Evolutionary conservation across 2,329 filamentous ascomycete species (phyloP), one percentile per base, ranked within the genome.

Genomic region (Chaetomium sp.): DNA sequence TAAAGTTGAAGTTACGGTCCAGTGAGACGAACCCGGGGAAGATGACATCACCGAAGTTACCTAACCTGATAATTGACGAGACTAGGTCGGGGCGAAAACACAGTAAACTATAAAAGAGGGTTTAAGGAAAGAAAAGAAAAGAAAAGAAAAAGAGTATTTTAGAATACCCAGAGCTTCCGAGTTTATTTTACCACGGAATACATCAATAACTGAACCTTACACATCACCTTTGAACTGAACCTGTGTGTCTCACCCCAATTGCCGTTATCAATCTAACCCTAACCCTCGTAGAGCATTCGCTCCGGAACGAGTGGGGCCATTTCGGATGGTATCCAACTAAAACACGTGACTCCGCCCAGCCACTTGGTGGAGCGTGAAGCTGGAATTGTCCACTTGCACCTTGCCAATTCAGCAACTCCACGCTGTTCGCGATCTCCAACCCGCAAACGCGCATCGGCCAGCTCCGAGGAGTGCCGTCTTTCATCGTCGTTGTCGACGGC

Each of bases 391-490:
- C 47, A 60, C 33, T 31, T 50, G 59, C 50, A 27, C 55, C 49
- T 29, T 35, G 50, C 49, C 57, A 57, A 62, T 58, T 50, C 56
- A 9, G 19, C 57, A 64, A 66, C 66, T 66, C 58, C 63, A 65
- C 61, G 64, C 57, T n/a, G 23, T 38, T 25, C 45, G 64, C 64
- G 64, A 56, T 64, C 62, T 27, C 42, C 57, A 23, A 45, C 31
- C 59, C 61, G 60, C 65, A 65, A 60, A 57, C 64, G 64, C 65
- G 58, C 60, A 64, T 65, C 62, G 38, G 55, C 61, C 62, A 58
- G 63, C 62, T 65, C 62, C n/a, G 53, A 63, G 19, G 67, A 65
- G 56, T 59, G 16, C 38, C 38, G 38, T 42, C 62, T 54, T 54
- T 61, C 53, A 55, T 58, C 60, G 56, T 55, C 38, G 42, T 51